Base-by-base conservation (phyloP, 2,329 filamentous ascomycete genomes). In the Huntiella abstrusa region DNA sequence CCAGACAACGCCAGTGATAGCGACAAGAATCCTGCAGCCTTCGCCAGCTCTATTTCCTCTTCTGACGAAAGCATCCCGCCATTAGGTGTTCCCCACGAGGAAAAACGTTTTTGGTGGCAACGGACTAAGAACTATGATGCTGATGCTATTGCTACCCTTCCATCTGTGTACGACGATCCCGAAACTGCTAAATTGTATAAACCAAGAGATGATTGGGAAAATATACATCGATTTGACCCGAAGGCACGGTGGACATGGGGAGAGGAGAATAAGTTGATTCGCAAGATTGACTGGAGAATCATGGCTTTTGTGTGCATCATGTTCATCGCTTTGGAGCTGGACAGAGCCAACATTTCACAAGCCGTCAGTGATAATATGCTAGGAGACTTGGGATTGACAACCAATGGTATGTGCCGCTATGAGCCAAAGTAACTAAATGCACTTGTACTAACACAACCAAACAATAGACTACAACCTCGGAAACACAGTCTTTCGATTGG, bases 301-400 rank as follows among this genome's bases (percentile, higher is more conserved):
- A 66, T 68, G 64, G 47, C 65, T 2, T 70, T 63, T 59, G 56
- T 62, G 1, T 68, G 67, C 33, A 53, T 69, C 49, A 67, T 54
- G 49, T 57, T 58, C 37, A 54, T 60, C 48, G 58, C 55, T 13
- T 61, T 73, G 22, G 68, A 73, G 49, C 58, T 71, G 0, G 68
- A 70, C 44, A 58, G 67, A 0, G 62, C 64, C 4, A 71, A 70
- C 51, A 55, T 71, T 12, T 43, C 53, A 1, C 65, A 70, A 51
- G 68, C 67, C 1, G 47, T 69, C 15, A 64, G 67, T 0, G 67
- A 70, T 51, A 65, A 68, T 44, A 66, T 71, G 32, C 54, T 71
- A 0, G 49, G 48, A 0, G 66, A 69, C 13, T 56, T 70, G 38
- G 46, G 53, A 0, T 51, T 70, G 43, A 63, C 56, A 3, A 70